Conservation (phyloP, 441 rosid genomes). For the Populus hybrid region DNA sequence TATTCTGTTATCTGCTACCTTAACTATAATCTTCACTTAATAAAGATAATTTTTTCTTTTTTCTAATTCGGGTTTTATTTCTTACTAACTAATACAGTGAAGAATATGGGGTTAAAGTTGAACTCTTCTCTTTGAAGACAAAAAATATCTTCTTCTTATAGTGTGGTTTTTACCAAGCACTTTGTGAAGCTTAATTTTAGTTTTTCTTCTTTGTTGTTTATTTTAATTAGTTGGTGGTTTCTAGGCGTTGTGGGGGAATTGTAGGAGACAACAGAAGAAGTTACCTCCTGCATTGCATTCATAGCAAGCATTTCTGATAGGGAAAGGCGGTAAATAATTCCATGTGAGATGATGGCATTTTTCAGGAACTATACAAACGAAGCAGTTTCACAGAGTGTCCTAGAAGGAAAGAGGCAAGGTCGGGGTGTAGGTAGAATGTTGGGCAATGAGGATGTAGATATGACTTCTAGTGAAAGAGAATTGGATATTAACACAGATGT, state of each 20-base stretch:
- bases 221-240: background rate
- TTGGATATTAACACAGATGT: slow-evolving; percentile 77
- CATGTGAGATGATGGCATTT: slow-evolving; percentile 75
- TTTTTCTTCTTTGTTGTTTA: background rate
- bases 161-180: background rate
- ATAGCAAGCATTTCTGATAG: slow-evolving; percentile 1
- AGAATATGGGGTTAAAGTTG: background rate
- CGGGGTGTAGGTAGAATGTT: slow-evolving; percentile 41
- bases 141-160: background rate
- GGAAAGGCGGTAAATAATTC: slow-evolving; percentile 17
- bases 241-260: background rate
- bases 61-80: background rate
- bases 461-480: slow-evolving; percentile 55
- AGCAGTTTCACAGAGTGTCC: slow-evolving; percentile 48
- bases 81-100: background rate
- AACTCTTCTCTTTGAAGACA: background rate
- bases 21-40: background rate
- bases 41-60: no score
- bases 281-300: slow-evolving; percentile 4
- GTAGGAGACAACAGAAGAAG: background rate
- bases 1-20: background rate
- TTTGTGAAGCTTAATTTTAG: background rate
- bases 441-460: slow-evolving; percentile 46
- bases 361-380: slow-evolving; percentile 70
- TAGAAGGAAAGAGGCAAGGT: slow-evolving; percentile 63